Evolutionary conservation across 2,329 filamentous ascomycete species (phyloP).

Genomic region (Ophiostoma pallidulum): DNA sequence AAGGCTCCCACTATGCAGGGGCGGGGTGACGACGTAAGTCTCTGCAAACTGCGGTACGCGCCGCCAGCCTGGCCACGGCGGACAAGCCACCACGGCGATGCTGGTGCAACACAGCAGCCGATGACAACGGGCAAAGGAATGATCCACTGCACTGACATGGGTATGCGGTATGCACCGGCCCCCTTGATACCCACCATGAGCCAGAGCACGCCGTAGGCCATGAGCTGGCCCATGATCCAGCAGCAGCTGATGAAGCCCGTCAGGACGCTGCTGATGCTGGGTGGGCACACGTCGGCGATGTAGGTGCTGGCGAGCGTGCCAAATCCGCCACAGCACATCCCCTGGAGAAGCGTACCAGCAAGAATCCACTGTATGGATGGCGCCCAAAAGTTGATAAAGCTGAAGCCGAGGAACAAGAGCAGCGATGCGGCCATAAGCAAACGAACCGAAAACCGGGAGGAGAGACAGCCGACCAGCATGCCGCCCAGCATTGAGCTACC

Average conservation of each 20-base stretch:
- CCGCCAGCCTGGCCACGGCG: conserved; percentile 27
- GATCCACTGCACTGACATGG: conserved; percentile 17
- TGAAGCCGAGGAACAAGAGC: conserved; percentile 9
- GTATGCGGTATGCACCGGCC: conserved; percentile 17
- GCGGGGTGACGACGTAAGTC: conserved; percentile 4
- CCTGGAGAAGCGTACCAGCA: conserved; percentile 17
- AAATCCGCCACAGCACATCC: conserved; percentile 18
- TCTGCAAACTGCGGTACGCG: conserved; percentile 9
- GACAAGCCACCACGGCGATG: conserved; percentile 22
- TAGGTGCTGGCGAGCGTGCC: conserved; percentile 17
- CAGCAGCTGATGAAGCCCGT: conserved; percentile 19
- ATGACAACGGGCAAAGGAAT: conserved; percentile 14
- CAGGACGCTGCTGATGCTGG: conserved; percentile 11
- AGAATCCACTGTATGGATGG: conserved; percentile 15
- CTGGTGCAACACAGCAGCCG: conserved; percentile 14
- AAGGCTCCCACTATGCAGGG: neutral
- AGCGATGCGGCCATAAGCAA: conserved; percentile 11
- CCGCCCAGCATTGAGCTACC: conserved; percentile 17
- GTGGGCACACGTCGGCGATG: conserved; percentile 18
- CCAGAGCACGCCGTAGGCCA: conserved; percentile 16
- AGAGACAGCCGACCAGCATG: conserved; percentile 16
- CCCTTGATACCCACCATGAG: conserved; percentile 7
- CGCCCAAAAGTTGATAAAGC: conserved; percentile 17
- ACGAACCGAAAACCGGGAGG: conserved; percentile 12
- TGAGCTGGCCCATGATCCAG: conserved; percentile 17